Conservation (phyloP, 2,329 filamentous ascomycete genomes). For the Alternaria gansuensis region DNA sequence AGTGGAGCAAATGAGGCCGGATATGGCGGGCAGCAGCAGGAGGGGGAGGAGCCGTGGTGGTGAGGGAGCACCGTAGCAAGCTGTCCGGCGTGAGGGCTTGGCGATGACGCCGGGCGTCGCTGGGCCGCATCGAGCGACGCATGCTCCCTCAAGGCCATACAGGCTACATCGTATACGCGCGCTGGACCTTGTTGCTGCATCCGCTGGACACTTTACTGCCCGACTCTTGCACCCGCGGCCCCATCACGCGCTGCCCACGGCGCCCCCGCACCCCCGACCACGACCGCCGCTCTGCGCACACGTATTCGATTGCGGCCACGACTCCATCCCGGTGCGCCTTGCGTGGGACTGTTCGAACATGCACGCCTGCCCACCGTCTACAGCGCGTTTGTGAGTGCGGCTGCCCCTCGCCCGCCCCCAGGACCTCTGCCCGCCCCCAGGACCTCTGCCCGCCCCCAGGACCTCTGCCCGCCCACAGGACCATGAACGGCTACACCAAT, state of each 20-base stretch:
- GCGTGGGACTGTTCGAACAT: slow-evolving; percentile 32
- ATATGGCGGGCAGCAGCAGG: slow-evolving; percentile 11
- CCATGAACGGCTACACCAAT: slow-evolving; percentile 47
- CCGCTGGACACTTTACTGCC: neutral
- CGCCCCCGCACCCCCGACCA: slow-evolving; percentile 20
- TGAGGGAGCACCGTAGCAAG: slow-evolving; percentile 28
- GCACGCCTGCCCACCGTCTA: slow-evolving; percentile 33
- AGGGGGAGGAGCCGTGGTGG: slow-evolving; percentile 10
- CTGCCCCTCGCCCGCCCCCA: slow-evolving; percentile 49
- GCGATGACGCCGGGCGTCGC: slow-evolving; percentile 24
- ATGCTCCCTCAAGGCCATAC: slow-evolving; percentile 14
- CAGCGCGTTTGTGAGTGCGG: slow-evolving; percentile 52
- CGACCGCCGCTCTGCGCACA: slow-evolving; percentile 16
- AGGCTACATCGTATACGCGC: slow-evolving; percentile 2
- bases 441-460: slow-evolving; percentile 47
- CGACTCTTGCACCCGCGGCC: neutral
- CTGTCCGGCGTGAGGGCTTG: slow-evolving; percentile 17
- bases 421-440: slow-evolving; percentile 23
- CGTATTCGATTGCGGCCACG: slow-evolving; percentile 18
- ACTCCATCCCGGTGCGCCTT: slow-evolving; percentile 7
- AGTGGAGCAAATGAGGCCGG: neutral
- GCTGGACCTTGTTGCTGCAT: neutral
- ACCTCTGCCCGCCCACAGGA: slow-evolving; percentile 26
- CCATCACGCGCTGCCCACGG: slow-evolving; percentile 8
- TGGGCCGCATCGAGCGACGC: slow-evolving; percentile 20